Conservation (phyloP, 1,139 yeast genomes). For the Candida sanyaensis region DNA sequence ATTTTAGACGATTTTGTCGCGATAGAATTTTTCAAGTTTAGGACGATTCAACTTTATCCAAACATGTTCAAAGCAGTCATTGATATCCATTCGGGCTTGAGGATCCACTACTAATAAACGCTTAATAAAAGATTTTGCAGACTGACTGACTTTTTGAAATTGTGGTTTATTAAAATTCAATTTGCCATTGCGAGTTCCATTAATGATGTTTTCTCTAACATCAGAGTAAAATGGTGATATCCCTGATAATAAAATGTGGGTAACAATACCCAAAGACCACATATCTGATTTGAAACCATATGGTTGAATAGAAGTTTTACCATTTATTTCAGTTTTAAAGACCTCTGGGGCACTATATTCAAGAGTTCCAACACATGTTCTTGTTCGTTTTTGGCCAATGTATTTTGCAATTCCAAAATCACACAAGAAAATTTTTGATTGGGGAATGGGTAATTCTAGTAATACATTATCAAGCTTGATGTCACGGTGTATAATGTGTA, state of each 20-base stretch:
- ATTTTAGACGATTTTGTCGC: slow-evolving; percentile 8
- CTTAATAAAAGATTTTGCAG: slow-evolving; percentile 47
- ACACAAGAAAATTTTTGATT: slow-evolving; percentile 54
- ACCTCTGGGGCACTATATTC: slow-evolving; percentile 70
- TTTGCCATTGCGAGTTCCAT: slow-evolving; percentile 40
- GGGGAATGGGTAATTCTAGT: slow-evolving; percentile 51
- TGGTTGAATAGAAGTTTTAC: slow-evolving; percentile 23
- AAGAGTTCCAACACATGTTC: slow-evolving; percentile 64
- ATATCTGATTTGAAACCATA: slow-evolving; percentile 61
- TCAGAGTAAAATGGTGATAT: slow-evolving; percentile 61
- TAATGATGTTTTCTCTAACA: slow-evolving; percentile 35
- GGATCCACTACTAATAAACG: slow-evolving; percentile 42
- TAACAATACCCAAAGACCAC: slow-evolving; percentile 67
- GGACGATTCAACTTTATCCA: slow-evolving; percentile 40
- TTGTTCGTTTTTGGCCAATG: slow-evolving; percentile 35
- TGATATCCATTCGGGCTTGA: slow-evolving; percentile 30
- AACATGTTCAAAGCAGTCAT: slow-evolving; percentile 31
- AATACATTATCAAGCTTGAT: slow-evolving; percentile 56
- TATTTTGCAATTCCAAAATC: slow-evolving; percentile 69
- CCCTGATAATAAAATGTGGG: slow-evolving; percentile 57
- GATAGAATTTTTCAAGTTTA: slow-evolving; percentile 19
- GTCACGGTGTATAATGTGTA: slow-evolving; percentile 23
- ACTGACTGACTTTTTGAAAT: slow-evolving; percentile 40
- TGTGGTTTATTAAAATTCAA: slow-evolving; percentile 37
- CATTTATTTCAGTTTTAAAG: slow-evolving; percentile 14